Conservation (phyloP, 2,329 filamentous ascomycete genomes). For the Stagonosporopsis rhizophila region DNA sequence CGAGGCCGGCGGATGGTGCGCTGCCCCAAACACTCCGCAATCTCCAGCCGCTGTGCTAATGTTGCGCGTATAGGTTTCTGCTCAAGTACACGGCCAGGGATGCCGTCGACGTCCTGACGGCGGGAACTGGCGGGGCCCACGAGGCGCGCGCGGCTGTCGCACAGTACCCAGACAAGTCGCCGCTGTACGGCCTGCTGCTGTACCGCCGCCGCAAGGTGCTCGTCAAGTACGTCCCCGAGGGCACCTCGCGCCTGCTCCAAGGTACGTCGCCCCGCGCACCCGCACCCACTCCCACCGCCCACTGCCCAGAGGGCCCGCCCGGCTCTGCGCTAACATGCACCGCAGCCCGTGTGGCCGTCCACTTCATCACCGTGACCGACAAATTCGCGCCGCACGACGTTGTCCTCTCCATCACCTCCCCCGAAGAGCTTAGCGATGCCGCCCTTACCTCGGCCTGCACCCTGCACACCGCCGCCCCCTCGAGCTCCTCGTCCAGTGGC, state of each 20-base stretch:
- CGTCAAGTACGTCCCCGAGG: constrained; percentile 90
- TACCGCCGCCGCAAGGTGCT: constrained; percentile 90
- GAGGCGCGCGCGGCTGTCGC: constrained; percentile 82
- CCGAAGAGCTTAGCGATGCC: constrained; percentile 84
- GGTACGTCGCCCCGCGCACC: constrained; percentile 61
- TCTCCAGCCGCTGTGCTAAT: constrained; percentile 34
- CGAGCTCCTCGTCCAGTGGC: constrained; percentile 83
- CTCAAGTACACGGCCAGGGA: constrained; percentile 91
- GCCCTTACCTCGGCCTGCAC: constrained; percentile 88
- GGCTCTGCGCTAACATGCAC: constrained; percentile 31
- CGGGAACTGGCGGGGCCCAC: constrained; percentile 80
- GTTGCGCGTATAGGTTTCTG: constrained; percentile 75
- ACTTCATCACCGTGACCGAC: constrained; percentile 68
- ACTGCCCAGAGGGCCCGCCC: neutral
- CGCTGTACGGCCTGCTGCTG: constrained; percentile 88
- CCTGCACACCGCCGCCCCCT: constrained; percentile 84
- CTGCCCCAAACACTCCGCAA: constrained; percentile 29
- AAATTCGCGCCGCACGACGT: constrained; percentile 86
- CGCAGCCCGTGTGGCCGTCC: constrained; percentile 79
- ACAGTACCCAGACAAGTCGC: constrained; percentile 81
- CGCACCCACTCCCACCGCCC: neutral
- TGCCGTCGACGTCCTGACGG: constrained; percentile 78
- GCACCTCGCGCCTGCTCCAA: constrained; percentile 88
- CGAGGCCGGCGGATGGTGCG: constrained; percentile 94
- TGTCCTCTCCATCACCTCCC: constrained; percentile 74